phyloP scores from a whole-genome alignment of 306 rosid species.

The Rubus idaeus region DNA sequence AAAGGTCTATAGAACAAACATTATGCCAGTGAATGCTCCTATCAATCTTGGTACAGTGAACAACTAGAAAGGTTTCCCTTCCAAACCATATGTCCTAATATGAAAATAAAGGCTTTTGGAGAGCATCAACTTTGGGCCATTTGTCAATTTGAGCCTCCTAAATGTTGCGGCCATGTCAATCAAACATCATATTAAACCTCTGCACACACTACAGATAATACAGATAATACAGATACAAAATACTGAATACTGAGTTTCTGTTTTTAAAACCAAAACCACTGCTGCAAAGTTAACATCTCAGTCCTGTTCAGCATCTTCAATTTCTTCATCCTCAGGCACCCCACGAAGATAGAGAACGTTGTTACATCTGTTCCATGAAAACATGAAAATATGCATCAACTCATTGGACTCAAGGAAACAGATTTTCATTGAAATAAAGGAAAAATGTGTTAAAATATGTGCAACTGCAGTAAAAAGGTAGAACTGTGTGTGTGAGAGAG shows the following conservation, averaged over 20 bases:
- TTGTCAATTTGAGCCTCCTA: not conserved
- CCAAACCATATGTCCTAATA: not conserved
- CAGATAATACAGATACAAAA: conserved; percentile 1
- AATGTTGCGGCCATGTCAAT: not conserved
- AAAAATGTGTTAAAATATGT: not conserved
- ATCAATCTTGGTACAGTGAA: not conserved
- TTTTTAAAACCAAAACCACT: not conserved
- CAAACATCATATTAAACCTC: conserved; percentile 26
- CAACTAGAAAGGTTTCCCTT: not conserved
- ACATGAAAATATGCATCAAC: conserved; percentile 5
- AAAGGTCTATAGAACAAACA: too few species aligned
- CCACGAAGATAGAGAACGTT: conserved; percentile 97
- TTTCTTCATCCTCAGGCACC: conserved; percentile 93
- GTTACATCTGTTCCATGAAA: conserved; percentile 86
- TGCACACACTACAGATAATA: too few species aligned
- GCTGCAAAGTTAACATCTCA: conserved; percentile 31
- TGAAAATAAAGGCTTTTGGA: not conserved
- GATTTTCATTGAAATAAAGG: not conserved
- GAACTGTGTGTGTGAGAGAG: too few species aligned
- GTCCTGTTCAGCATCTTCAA: conserved; percentile 83
- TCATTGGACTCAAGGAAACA: not conserved
- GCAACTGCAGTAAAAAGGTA: not conserved
- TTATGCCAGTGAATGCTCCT: not conserved
- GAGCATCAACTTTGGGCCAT: not conserved
- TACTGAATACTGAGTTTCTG: not conserved